Percentiles rank a stretch among this genome's conserved stretches.
Evolutionary conservation across 352 stramenopile species (phyloP).

Genomic region (Pythium dissotocum): DNA sequence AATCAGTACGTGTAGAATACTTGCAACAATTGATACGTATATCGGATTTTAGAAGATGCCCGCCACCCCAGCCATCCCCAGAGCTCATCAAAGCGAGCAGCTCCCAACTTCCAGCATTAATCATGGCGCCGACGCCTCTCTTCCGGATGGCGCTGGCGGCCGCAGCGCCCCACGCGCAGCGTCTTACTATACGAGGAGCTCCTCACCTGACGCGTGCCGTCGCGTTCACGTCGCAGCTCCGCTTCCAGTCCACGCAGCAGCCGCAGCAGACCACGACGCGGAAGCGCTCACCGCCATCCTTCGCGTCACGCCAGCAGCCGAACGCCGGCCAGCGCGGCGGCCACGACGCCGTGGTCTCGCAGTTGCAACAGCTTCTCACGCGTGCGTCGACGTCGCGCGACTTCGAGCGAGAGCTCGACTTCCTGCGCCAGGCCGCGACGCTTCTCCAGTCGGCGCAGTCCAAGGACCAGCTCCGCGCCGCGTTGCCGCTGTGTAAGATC

Average conservation of each 20-base stretch:
- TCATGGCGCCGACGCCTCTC: not conserved
- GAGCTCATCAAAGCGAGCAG: not conserved
- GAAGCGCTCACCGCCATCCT: constrained; percentile 15
- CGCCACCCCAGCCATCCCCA: not conserved
- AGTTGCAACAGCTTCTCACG: constrained; percentile 46
- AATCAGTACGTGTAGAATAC: too few species aligned
- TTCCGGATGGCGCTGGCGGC: not conserved
- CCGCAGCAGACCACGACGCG: not conserved
- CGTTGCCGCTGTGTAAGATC: constrained; percentile 58
- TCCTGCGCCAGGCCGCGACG: constrained; percentile 40
- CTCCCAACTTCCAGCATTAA: not conserved
- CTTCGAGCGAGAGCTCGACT: constrained; percentile 51
- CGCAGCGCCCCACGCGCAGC: not conserved
- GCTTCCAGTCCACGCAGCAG: constrained; percentile 13
- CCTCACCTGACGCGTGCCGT: constrained; percentile 7
- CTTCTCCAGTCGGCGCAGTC: constrained; percentile 56
- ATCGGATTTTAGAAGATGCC: not conserved
- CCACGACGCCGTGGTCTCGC: constrained; percentile 21
- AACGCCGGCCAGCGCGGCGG: not conserved
- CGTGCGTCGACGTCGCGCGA: constrained; percentile 27
- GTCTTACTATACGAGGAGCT: not conserved
- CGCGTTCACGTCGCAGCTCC: not conserved
- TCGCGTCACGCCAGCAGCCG: constrained; percentile 8
- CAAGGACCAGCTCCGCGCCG: constrained; percentile 50
- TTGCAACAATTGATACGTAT: too few species aligned